Conservation (phyloP, 805 yeast species). For the Grigorovia jiainica region DNA sequence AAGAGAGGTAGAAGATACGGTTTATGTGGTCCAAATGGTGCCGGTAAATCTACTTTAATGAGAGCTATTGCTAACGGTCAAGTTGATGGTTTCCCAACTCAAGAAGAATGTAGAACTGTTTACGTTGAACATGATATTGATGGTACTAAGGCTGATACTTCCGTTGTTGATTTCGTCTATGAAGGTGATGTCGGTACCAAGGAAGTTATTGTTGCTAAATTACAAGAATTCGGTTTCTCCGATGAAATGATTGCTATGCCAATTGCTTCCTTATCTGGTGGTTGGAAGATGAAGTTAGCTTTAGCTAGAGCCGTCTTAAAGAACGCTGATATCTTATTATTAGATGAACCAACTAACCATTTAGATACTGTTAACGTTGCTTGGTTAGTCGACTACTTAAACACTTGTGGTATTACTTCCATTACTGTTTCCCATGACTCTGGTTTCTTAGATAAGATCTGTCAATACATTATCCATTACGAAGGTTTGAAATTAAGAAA, state of each 20-base stretch:
- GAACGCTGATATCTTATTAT: constrained; percentile 94
- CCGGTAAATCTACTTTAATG: constrained; percentile 98
- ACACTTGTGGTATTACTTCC: constrained; percentile 97
- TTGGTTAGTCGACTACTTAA: constrained; percentile 98
- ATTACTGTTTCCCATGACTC: constrained; percentile 99
- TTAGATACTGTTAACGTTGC: constrained; percentile 99
- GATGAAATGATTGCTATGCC: constrained; percentile 92
- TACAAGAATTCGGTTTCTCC: constrained; percentile 85
- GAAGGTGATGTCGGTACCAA: constrained; percentile 64
- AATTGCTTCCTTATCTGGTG: constrained; percentile 96
- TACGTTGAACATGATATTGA: constrained; percentile 99
- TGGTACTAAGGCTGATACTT: constrained; percentile 93
- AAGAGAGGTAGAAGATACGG: constrained; percentile 99
- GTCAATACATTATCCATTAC: constrained; percentile 98
- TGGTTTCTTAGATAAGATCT: constrained; percentile 96
- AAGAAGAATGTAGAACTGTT: constrained; percentile 97
- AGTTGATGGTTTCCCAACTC: constrained; percentile 99
- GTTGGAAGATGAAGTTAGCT: constrained; percentile 99
- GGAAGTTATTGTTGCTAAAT: constrained; percentile 64
- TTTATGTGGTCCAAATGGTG: constrained; percentile 99
- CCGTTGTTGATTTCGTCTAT: constrained; percentile 86
- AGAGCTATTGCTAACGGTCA: constrained; percentile 96
- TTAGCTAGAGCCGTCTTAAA: constrained; percentile 98
- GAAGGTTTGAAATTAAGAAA: constrained; percentile 99
- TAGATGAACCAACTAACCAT: constrained; percentile 99